Conservation (phyloP, 1,284 basidiomycete genomes). For the Moniliella sp. region DNA sequence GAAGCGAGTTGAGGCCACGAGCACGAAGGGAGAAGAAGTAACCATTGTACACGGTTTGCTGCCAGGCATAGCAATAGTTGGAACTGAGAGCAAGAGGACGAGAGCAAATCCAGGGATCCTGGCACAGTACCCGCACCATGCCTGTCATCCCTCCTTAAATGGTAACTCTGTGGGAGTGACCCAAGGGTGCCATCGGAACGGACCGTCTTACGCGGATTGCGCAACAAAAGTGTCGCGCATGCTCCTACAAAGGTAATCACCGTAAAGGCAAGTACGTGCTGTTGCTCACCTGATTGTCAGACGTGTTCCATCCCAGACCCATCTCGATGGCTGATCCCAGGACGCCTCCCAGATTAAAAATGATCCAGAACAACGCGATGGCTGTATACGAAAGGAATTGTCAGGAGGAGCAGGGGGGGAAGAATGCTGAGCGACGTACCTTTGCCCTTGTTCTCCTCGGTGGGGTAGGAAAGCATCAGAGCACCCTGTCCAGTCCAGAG, state of each 20-base stretch:
- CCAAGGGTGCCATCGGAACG: constrained; percentile 14
- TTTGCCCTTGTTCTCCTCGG: constrained; percentile 49
- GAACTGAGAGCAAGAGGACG: constrained; percentile 17
- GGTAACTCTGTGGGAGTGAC: too few relatives aligned
- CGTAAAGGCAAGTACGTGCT: constrained; percentile 14
- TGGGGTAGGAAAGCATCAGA: constrained; percentile 62
- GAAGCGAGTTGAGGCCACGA: constrained; percentile 34
- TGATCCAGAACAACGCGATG: too few relatives aligned
- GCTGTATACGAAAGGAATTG: too few relatives aligned
- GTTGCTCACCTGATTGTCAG: constrained; percentile 10
- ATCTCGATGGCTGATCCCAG: constrained; percentile 49
- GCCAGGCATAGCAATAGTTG: constrained; percentile 27
- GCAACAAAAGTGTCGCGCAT: constrained; percentile 6
- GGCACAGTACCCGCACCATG: too few relatives aligned
- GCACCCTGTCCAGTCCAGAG: constrained; percentile 47
- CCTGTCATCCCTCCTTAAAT: too few relatives aligned
- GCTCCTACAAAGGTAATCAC: constrained; percentile 17
- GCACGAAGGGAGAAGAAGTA: constrained; percentile 18
- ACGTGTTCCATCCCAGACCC: constrained; percentile 14
- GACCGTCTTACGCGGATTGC: constrained; percentile 12
- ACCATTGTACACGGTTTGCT: constrained; percentile 6
- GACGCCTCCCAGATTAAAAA: constrained; percentile 45
- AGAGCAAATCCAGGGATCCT: constrained; percentile 18
- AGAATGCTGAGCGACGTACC: too few relatives aligned
- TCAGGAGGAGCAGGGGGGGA: too few relatives aligned